Evolutionary conservation across 106 monocot genomes (phyloP), one percentile per base, ranked within the genome.

Genomic region (Triglochin maritima): DNA sequence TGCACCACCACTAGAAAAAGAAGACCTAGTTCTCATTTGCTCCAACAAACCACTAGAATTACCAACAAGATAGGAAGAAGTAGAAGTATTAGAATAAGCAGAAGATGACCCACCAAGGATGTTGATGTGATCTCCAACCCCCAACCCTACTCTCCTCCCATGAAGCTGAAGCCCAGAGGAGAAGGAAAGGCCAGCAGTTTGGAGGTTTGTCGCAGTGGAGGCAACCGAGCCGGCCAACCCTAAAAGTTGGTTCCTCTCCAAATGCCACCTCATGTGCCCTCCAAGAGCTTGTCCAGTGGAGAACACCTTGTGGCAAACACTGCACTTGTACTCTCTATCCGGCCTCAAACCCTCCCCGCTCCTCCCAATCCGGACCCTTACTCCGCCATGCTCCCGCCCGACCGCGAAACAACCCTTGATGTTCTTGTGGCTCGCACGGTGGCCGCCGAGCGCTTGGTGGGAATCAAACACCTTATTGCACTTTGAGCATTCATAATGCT

Each of bases 321-420:
- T 51, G 14, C 72, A 72, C 51, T 44, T 62, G 61, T 62, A 60
- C 15, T 50, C 61, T 9, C 42, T 60, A 5, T 42, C 49, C 13
- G 47, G 1, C 14, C 42, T 46, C 53, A 8, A 41, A 4, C 41
- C 44, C 5, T 14, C 42, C 3, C 6, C 17, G 9, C 3, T 43
- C 67, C 67, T 54, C 67, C 45, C 56, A 41, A 56, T 6, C 12
- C 2, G 11, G 5, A 5, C 2, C 3, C 4, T 7, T 52, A 5
- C 15, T 49, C 59, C 11, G n/a, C 43, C 56, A 6, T 44, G 5
- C 7, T 68, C 68, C 16, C 9, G 54, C 49, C 49, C 63, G 2
- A 49, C 52, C n/a, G 70, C 77, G 70, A 47, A 77, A 50, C 77
- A 77, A 42, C 77, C 77, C 63, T 71, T 70, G 55, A 77, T 69